These are phyloP conservation scores for Paramyrothecium roridum DNA, from an alignment of 2,329 filamentous ascomycete genomes.

Conservation along the genomic window DNA sequence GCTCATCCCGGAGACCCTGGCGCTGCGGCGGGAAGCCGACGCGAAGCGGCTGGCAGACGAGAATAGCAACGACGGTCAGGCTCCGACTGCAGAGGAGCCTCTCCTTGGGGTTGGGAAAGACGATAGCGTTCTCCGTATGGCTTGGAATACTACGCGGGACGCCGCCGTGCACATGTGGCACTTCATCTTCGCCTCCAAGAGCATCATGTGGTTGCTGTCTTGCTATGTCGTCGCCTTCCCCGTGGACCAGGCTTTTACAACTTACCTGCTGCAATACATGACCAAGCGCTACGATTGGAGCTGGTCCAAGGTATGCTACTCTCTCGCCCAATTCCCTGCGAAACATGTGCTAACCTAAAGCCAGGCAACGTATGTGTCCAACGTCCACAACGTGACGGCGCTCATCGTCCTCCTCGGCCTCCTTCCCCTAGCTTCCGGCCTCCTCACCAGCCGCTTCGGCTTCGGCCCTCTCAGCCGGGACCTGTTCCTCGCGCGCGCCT, in stretches of 20 bases:
- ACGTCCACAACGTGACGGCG: conserved; percentile 32
- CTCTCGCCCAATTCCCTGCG: not conserved
- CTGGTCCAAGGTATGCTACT: conserved; percentile 35
- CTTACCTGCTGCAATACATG: conserved; percentile 48
- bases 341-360: not conserved
- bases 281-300: conserved; percentile 47
- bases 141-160: conserved; percentile 20
- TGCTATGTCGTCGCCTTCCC: conserved; percentile 23
- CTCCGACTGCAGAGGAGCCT: not conserved
- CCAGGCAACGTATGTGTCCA: conserved; percentile 38
- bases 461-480: conserved; percentile 33
- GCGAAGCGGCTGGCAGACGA: conserved; percentile 8
- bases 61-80: conserved; percentile 4
- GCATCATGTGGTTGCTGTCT: conserved; percentile 33
- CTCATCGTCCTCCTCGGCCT: conserved; percentile 34
- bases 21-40: conserved; percentile 26
- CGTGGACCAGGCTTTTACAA: conserved; percentile 24
- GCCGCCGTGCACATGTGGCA: conserved; percentile 31
- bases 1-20: conserved; percentile 40
- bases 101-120: conserved; percentile 5
- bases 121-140: conserved; percentile 12
- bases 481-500: conserved; percentile 33
- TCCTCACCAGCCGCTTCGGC: conserved; percentile 25
- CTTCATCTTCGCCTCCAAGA: conserved; percentile 36
- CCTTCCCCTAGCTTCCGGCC: conserved; percentile 29